Evolutionary conservation across 768 basidiomycete genomes (phyloP).

Genomic region (Xerocomellus amylosporus): DNA sequence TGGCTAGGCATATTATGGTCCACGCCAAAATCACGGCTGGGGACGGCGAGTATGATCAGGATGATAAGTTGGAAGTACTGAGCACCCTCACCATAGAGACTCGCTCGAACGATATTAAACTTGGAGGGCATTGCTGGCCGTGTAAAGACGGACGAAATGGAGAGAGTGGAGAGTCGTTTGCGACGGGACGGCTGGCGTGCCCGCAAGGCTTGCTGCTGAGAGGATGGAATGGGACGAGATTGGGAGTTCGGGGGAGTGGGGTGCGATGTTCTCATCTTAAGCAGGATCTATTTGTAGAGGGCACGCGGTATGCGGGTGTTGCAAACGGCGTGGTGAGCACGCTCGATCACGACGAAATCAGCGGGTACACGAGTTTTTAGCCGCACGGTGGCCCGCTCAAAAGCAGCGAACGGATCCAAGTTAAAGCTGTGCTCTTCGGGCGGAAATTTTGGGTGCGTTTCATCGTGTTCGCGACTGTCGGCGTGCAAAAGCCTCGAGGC

Average conservation of each 20-base stretch:
- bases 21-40: conserved; percentile 67
- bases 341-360: conserved; percentile 11
- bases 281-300: conserved; percentile 15
- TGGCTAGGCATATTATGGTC: conserved; percentile 75
- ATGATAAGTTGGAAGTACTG: neutral
- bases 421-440: conserved; percentile 20
- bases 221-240: conserved; percentile 17
- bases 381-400: conserved; percentile 21
- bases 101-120: conserved; percentile 67
- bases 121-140: conserved; percentile 58
- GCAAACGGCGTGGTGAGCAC: conserved; percentile 29
- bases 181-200: conserved; percentile 33
- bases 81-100: conserved; percentile 58
- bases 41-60: neutral
- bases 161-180: conserved; percentile 33
- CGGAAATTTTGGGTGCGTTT: conserved; percentile 16
- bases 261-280: conserved; percentile 31
- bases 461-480: conserved; percentile 10
- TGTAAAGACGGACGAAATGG: conserved; percentile 31
- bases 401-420: conserved; percentile 19
- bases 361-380: conserved; percentile 27
- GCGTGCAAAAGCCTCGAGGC: conserved; percentile 27
- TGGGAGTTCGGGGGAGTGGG: conserved; percentile 25
- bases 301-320: conserved; percentile 32
- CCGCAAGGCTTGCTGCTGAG: conserved; percentile 21